A percentile compares a stretch with the other conserved stretches of the same genome.
phyloP scores from a whole-genome alignment of 225 moss, liverwort and hornwort species.

The Marchantia paleacea region DNA sequence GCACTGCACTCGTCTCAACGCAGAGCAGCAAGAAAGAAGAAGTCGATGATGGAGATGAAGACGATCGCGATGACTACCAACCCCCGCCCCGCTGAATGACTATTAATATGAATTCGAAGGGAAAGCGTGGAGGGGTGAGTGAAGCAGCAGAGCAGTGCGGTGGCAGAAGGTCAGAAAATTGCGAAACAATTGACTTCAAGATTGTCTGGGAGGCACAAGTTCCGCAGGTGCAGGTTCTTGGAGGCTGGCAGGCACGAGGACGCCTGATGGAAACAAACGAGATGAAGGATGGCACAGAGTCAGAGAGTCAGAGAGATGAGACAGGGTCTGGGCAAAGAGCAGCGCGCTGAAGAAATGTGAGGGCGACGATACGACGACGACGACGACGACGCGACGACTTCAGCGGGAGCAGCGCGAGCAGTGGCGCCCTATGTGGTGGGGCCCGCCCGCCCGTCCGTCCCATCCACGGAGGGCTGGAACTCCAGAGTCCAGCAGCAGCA shows the following conservation, averaged over 20 bases:
- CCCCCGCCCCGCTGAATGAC: neutral
- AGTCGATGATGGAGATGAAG: neutral
- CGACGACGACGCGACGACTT: neutral
- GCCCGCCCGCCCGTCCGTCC: neutral
- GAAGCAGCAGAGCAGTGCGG: neutral
- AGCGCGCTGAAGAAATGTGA: neutral
- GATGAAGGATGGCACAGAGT: too few species aligned
- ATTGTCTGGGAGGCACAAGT: neutral
- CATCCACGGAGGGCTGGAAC: neutral
- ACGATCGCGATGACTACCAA: too few species aligned
- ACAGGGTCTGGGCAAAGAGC: neutral
- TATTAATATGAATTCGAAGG: neutral
- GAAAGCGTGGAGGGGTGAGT: neutral
- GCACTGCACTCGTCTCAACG: neutral
- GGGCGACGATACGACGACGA: neutral
- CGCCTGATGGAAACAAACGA: neutral
- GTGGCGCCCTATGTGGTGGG: neutral
- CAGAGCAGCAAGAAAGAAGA: neutral
- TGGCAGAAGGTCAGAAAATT: neutral
- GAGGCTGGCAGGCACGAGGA: neutral
- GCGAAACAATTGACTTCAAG: neutral
- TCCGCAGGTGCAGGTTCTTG: conserved; percentile 13
- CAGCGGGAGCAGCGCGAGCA: neutral
- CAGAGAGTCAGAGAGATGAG: neutral
- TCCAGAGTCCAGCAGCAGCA: neutral